Evolutionary conservation across 495 filamentous ascomycete species (phyloP).

Genomic region (Cenococcum geophilum): DNA sequence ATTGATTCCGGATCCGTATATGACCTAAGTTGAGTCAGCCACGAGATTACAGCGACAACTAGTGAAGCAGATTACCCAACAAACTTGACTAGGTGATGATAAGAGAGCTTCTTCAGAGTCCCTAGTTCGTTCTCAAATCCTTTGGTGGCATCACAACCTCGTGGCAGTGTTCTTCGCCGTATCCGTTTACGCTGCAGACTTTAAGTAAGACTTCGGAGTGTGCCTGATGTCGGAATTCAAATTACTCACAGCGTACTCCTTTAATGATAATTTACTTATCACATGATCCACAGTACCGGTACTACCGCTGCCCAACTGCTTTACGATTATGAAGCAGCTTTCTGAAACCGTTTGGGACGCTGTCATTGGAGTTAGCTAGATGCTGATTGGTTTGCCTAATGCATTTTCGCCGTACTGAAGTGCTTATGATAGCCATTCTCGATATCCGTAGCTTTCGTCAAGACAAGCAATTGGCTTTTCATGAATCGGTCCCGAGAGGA

Average conservation of each 20-base stretch:
- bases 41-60: too few relatives aligned
- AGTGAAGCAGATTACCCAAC: slow-evolving; percentile 7
- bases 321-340: neutral
- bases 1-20: slow-evolving; percentile 24
- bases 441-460: slow-evolving; percentile 13
- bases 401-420: neutral
- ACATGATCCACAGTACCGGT: slow-evolving; percentile 7
- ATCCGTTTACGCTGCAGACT: neutral
- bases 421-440: neutral
- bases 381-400: too few relatives aligned
- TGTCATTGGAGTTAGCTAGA: too few relatives aligned
- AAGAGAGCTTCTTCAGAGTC: slow-evolving; percentile 11
- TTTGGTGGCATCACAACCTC: neutral
- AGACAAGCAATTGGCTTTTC: slow-evolving; percentile 13
- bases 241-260: slow-evolving; percentile 12
- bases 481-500: slow-evolving; percentile 13
- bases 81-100: slow-evolving; percentile 24
- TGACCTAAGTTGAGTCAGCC: slow-evolving; percentile 2
- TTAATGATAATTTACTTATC: slow-evolving; percentile 8
- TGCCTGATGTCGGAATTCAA: neutral
- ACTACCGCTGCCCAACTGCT: neutral
- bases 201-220: neutral
- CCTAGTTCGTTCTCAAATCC: slow-evolving; percentile 18
- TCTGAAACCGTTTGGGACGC: too few relatives aligned
- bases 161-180: neutral